phyloP scores from a whole-genome alignment of 169 alveolate species.

The Plasmodium falciparum region DNA sequence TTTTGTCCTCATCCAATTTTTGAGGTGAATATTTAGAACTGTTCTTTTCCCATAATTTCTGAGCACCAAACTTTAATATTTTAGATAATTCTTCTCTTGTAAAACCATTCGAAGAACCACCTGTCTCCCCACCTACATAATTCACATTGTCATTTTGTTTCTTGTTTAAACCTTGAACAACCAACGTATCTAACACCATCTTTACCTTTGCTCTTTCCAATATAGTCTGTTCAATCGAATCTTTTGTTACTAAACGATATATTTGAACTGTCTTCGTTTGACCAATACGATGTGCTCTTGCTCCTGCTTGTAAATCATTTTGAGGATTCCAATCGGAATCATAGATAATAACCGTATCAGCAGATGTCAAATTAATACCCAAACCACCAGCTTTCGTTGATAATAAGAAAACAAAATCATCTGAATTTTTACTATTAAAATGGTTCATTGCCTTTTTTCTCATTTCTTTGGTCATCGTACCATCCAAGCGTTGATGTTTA shows the following conservation, averaged over 20 bases:
- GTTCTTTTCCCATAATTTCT: conserved; percentile 89
- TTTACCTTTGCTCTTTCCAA: conserved; percentile 98
- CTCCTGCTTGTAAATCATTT: conserved; percentile 99
- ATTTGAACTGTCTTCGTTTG: conserved; percentile 97
- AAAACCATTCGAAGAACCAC: conserved; percentile 82
- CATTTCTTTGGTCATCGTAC: conserved; percentile 97
- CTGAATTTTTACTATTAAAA: conserved; percentile 94
- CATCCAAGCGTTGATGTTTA: conserved; percentile 98
- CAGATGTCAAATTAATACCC: conserved; percentile 96
- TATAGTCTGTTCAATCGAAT: conserved; percentile 98
- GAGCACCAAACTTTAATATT: conserved; percentile 93
- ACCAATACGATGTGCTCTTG: conserved; percentile 99
- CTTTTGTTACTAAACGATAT: conserved; percentile 96
- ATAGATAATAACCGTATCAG: conserved; percentile 96
- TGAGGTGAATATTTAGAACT: conserved; percentile 66
- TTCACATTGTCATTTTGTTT: conserved; percentile 82
- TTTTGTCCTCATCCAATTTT: conserved; percentile 52
- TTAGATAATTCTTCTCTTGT: conserved; percentile 92
- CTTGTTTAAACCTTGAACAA: conserved; percentile 93
- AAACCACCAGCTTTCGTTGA: conserved; percentile 99
- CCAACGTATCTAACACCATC: conserved; percentile 97
- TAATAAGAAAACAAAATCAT: conserved; percentile 96
- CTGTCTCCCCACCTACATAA: conserved; percentile 80
- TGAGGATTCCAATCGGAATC: conserved; percentile 99
- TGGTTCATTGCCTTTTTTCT: conserved; percentile 97